A percentile compares a stretch with the other conserved stretches of the same genome.
Evolutionary conservation across 176 grass and related monocot species (phyloP).

Genomic region (Saccharum spontaneum): DNA sequence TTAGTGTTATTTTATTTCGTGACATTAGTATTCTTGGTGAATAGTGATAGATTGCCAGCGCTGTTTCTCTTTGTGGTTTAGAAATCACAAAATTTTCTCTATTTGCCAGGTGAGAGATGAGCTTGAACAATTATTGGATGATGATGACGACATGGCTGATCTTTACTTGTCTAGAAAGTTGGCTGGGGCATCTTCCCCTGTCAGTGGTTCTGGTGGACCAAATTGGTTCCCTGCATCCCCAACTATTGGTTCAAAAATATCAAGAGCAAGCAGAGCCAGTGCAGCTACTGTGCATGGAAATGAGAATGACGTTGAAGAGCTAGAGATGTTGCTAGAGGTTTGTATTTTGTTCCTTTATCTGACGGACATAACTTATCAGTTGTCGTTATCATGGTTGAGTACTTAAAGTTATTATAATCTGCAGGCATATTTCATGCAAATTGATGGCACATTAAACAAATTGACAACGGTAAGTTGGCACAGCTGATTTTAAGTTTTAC

Average conservation of each 20-base stretch:
- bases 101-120: slow-evolving; percentile 91
- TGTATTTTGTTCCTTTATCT: slow-evolving; percentile 22
- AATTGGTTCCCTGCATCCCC: slow-evolving; percentile 86
- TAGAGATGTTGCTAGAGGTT: slow-evolving; percentile 99
- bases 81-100: slow-evolving; percentile 31
- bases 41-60: neutral
- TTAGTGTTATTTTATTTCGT: neutral
- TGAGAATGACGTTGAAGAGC: slow-evolving; percentile 99
- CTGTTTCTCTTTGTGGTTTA: slow-evolving; percentile 12
- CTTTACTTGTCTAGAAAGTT: slow-evolving; percentile 99
- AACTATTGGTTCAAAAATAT: slow-evolving; percentile 95
- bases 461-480: slow-evolving; percentile 77
- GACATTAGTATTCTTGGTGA: neutral
- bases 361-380: neutral
- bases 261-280: slow-evolving; percentile 90
- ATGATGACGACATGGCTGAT: slow-evolving; percentile 99
- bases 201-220: slow-evolving; percentile 77
- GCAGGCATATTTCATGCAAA: slow-evolving; percentile 99
- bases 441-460: slow-evolving; percentile 97
- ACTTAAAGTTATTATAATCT: slow-evolving; percentile 45
- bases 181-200: slow-evolving; percentile 74
- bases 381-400: neutral
- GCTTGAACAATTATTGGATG: slow-evolving; percentile 98
- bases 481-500: slow-evolving; percentile 22
- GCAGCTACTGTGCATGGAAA: slow-evolving; percentile 93